Evolutionary conservation across 306 rosid species (phyloP), one percentile per base, ranked within the genome.

Genomic region (Medicago lupulina): DNA sequence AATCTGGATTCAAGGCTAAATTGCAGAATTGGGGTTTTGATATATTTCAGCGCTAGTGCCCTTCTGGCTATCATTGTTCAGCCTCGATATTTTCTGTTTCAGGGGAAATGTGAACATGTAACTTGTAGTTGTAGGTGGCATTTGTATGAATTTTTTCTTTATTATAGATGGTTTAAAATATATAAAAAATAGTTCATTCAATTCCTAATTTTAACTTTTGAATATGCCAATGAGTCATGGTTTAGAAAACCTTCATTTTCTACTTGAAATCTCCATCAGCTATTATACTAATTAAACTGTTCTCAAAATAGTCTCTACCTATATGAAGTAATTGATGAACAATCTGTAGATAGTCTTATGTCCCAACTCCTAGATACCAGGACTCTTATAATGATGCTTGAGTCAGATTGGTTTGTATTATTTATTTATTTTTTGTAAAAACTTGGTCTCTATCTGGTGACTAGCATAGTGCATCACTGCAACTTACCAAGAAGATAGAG

Each of bases 81-180:
- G 66, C 47, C 47, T 76, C 13, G 2, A 9, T 71, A 46, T 79
- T 71, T 66, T 41, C 59, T 44, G 57, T 82, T 67, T 59, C 50
- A 9, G 60, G 43, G 67, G 43, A 50, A 82, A 75, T 75, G 53
- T 15, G 25, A 70, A 71, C 73, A 14, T 76, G 54, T 72, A 50
- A 68, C 74, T 43, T 74, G 73, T 65, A 66, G 40, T 44, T 62
- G 73, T 65, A 57, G 55, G n/a, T 71, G 70, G 49, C 57, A 23
- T 50, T 76, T 64, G 28, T 31, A 47, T 51, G 62, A 79, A 23
- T 76, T 68, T 73, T 74, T 78, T 65, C 78, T 71, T 18, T 21
- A 21, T 18, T 21, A 21, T 46, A 73, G 74, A 62, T 70, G 77
- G 54, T 70, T 79, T 69, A 34, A 40, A 57, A 69, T 60, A 47